A percentile compares a stretch with the other conserved stretches of the same genome.
phyloP scores from a whole-genome alignment of 257 asterid genomes.

The Cinchona pubescens region DNA sequence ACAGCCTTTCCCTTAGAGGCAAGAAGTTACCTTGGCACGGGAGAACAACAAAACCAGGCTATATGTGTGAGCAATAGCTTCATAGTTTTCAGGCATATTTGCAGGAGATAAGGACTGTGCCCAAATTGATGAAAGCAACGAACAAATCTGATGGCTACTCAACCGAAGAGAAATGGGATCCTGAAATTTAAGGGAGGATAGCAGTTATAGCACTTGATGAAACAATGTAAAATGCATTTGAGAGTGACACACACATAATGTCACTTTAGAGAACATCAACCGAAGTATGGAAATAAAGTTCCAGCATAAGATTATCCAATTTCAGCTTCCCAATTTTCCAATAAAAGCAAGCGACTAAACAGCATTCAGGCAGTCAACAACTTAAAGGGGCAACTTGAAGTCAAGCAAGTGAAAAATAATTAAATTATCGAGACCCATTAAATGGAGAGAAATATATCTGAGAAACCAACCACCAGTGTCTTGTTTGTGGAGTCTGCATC shows the following conservation, averaged over 20 bases:
- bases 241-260: neutral
- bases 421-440: neutral
- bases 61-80: conserved; percentile 94
- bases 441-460: conserved; percentile 15
- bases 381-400: neutral
- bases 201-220: conserved; percentile 9
- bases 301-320: neutral
- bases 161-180: conserved; percentile 70
- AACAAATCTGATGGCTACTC: conserved; percentile 87
- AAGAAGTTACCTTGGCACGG: conserved; percentile 69
- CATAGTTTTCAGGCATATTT: conserved; percentile 84
- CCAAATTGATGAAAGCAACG: conserved; percentile 86
- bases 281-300: neutral
- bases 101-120: conserved; percentile 71
- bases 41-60: conserved; percentile 83
- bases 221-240: conserved; percentile 2
- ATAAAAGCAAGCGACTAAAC: neutral
- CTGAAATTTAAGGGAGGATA: conserved; percentile 36
- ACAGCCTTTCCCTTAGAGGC: conserved; percentile 5
- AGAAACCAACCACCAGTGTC: conserved; percentile 40
- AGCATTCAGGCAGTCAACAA: neutral
- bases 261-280: neutral
- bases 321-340: neutral
- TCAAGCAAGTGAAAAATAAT: neutral
- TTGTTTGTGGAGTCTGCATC: conserved; percentile 37